Base-by-base conservation (phyloP, 805 yeast genomes). In the Cephaloascus fragrans region DNA sequence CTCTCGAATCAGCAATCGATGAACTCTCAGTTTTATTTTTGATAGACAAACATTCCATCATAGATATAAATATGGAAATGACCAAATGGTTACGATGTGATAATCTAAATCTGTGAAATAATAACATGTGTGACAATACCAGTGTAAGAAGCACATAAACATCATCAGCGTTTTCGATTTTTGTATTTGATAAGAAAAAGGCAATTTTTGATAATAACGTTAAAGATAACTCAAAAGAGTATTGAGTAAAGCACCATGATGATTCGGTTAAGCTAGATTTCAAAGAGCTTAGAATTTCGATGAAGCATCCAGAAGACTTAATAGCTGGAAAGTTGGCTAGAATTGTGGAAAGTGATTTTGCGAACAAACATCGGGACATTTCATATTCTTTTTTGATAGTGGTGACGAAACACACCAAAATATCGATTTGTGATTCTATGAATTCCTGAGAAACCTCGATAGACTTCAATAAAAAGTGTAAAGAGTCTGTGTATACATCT, bases 41-140 rank as follows among this genome's bases (percentile, higher is more conserved):
- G 62, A 59, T 47, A 8, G 61, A 44, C 3, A 83, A 48, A 1
- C 69, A 55, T 36, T 62, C 70, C 52, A 90, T 57, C 37, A 80
- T 57, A 3, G 74, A 59, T 12, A 70, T 63, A 34, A 82, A 62
- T 1, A 71, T 53, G 1, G 64, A 48, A 5, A 75, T 60, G 3
- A 87, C 47, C 35, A 88, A 50, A 53, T 87, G 95, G 50, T 84
- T 79, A 52, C 97, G 75, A 29, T 80, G 76, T 0, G 80, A 67
- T 16, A 89, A 60, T 49, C 87, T 73, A 51, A 64, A 74, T 39
- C 96, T 71, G 49, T 86, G 93, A 50, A 70, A 70, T 19, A 86
- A 59, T 6, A 89, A 54, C 2, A 84, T 58, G 29, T 71, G 69
- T 0, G 95, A 79, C 19, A 83, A 47, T 0, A 77, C 59, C 39